Evolutionary conservation across 768 basidiomycete genomes (phyloP), one percentile per base, ranked within the genome.

Genomic region (Macrocybe gigantea): DNA sequence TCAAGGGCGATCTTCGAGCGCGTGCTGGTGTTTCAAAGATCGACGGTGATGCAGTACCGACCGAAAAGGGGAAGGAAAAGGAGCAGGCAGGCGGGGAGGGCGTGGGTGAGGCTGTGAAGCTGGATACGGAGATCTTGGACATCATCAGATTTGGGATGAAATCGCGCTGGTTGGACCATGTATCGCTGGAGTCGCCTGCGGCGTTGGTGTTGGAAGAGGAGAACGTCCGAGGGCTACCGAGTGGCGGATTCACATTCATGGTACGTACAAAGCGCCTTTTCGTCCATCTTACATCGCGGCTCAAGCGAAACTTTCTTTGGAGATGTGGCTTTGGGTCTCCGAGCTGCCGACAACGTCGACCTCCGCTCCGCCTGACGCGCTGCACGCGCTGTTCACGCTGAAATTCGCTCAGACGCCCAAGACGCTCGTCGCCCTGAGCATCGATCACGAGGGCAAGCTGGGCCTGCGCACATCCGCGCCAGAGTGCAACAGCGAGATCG

Each of bases 101-200:
- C 8, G 22, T 22, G 22, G 22, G 22, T 22, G 67, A 64, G 1
- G 72, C 78, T 45, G 73, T 74, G 10, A 69, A 66, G 0, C 60
- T 89, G 22, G 80, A 89, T 51, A 59, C 65, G 5, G 85, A 87
- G 41, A 72, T 88, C 33, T 60, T 91, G 39, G 88, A 88, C 38
- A 64, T 89, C 29, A 72, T 92, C 45, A 78, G 85, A 6, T 73
- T 76, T 40, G 81, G 79, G 2, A 82, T 88, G 73, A 84, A 79
- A 61, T 80, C 81, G 35, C 75, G 80, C 33, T 92, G 89, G 90
- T 80, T 85, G 0, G 78, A 82, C 48, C 89, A 92, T 59, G 77
- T 93, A 50, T 85, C 80, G 2, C 66, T 91, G 55, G 80, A 82
- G 58, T 73, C 74, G 1, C 60, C 67, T 5, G 77, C 84, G 2